Evolutionary conservation across 2,329 filamentous ascomycete genomes (phyloP).

Genomic region (Sclerotinia nivalis): DNA sequence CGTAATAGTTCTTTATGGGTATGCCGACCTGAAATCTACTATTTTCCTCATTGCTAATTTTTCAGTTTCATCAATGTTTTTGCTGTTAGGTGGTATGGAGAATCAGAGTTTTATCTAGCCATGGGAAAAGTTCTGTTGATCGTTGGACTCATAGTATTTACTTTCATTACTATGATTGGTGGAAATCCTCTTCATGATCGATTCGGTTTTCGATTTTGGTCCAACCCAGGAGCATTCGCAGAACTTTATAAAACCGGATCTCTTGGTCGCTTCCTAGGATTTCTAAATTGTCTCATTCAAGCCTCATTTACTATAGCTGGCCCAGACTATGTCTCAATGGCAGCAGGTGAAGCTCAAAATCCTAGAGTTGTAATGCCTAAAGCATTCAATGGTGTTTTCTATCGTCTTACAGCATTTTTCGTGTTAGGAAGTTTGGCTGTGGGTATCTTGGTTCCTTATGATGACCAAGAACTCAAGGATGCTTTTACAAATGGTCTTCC

Average conservation of each 20-base stretch:
- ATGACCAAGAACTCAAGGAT: slow-evolving; percentile 48
- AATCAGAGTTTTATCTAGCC: slow-evolving; percentile 56
- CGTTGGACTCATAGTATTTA: slow-evolving; percentile 39
- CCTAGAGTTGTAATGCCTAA: slow-evolving; percentile 60
- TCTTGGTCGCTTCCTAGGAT: slow-evolving; percentile 54
- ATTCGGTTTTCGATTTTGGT: slow-evolving; percentile 51
- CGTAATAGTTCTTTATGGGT: slow-evolving; percentile 47
- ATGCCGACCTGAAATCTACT: slow-evolving; percentile 39
- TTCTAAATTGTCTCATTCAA: slow-evolving; percentile 50
- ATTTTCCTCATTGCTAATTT: slow-evolving; percentile 46
- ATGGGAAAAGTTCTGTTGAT: slow-evolving; percentile 41
- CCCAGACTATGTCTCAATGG: slow-evolving; percentile 54
- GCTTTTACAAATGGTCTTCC: slow-evolving; percentile 46
- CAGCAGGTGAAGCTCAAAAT: slow-evolving; percentile 58
- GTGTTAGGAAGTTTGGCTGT: slow-evolving; percentile 59
- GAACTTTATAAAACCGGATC: slow-evolving; percentile 45
- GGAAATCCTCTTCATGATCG: slow-evolving; percentile 34
- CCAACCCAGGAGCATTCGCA: slow-evolving; percentile 49
- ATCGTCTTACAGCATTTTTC: slow-evolving; percentile 63
- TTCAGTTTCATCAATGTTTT: slow-evolving; percentile 45
- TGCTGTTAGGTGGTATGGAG: slow-evolving; percentile 58
- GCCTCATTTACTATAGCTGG: slow-evolving; percentile 53
- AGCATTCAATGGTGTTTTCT: slow-evolving; percentile 61
- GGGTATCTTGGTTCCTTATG: slow-evolving; percentile 58
- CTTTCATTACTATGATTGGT: slow-evolving; percentile 43